Conservation (phyloP, 1,284 basidiomycete species). For the Cutaneotrichosporon sp. region DNA sequence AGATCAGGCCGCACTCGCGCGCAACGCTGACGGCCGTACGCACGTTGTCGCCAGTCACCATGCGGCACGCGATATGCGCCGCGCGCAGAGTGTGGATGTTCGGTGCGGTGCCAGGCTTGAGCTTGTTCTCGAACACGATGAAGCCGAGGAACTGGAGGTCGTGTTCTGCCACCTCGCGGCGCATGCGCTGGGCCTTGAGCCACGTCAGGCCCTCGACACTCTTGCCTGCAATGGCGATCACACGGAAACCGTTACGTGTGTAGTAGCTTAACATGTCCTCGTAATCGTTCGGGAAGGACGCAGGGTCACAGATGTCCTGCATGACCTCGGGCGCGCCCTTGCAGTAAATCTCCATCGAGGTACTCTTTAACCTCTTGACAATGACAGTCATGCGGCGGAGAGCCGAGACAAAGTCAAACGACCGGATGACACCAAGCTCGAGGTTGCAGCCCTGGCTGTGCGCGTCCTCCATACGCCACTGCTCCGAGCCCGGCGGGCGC, state of each 20-base stretch:
- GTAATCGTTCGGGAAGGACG: constrained; percentile 91
- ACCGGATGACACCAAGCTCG: constrained; percentile 92
- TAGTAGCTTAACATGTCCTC: constrained; percentile 96
- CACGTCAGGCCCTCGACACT: constrained; percentile 89
- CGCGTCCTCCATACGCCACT: constrained; percentile 89
- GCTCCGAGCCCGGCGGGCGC: constrained; percentile 83
- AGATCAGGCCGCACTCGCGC: constrained; percentile 87
- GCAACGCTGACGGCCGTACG: constrained; percentile 96
- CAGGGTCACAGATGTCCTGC: constrained; percentile 86
- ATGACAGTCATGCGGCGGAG: constrained; percentile 96
- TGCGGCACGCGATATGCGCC: constrained; percentile 90
- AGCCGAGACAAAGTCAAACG: constrained; percentile 94
- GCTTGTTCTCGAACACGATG: constrained; percentile 98
- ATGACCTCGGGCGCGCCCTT: constrained; percentile 99
- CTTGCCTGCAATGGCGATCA: constrained; percentile 98
- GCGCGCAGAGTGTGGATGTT: constrained; percentile 84
- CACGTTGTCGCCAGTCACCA: constrained; percentile 99
- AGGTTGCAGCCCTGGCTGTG: constrained; percentile 70
- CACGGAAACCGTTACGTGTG: constrained; percentile 94
- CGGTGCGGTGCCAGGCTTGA: constrained; percentile 89
- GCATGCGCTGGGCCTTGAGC: constrained; percentile 96
- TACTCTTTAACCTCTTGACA: constrained; percentile 90
- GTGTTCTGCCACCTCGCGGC: constrained; percentile 91
- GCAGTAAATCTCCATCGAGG: constrained; percentile 95
- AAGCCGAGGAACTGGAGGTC: constrained; percentile 88